Evolutionary conservation across 2,329 filamentous ascomycete genomes (phyloP).

Genomic region (Remersonia thermophila): DNA sequence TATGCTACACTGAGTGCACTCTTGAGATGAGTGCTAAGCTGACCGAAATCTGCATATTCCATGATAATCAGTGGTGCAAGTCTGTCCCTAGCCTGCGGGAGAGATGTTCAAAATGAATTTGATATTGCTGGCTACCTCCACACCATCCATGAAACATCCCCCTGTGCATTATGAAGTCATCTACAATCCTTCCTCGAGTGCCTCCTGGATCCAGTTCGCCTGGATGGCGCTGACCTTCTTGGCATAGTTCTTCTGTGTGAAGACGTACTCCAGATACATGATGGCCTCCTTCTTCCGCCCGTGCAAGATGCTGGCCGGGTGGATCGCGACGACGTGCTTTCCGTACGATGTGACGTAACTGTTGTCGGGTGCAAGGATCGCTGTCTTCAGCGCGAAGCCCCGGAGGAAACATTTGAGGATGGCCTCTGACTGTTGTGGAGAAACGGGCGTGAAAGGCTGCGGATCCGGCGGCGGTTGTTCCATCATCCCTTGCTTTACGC

Average conservation of each 20-base stretch:
- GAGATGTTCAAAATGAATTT: too few species aligned
- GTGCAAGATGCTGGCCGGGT: constrained; percentile 50
- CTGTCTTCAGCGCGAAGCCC: constrained; percentile 49
- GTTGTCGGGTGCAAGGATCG: constrained; percentile 45
- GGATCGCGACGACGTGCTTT: constrained; percentile 48
- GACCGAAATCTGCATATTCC: too few species aligned
- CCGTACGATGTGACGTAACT: constrained; percentile 49
- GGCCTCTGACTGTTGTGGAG: constrained; percentile 40
- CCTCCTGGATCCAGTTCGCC: constrained; percentile 45
- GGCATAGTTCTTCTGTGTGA: constrained; percentile 53
- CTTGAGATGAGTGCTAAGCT: too few species aligned
- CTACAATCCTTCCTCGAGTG: constrained; percentile 21
- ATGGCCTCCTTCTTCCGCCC: constrained; percentile 53
- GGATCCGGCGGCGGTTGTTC: constrained; percentile 36
- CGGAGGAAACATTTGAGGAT: constrained; percentile 50
- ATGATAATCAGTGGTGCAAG: too few species aligned
- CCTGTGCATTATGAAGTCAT: too few species aligned
- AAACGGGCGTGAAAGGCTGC: constrained; percentile 41
- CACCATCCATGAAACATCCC: too few species aligned
- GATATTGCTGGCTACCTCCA: too few species aligned
- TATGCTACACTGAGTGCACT: too few species aligned
- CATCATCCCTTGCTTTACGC: constrained; percentile 39
- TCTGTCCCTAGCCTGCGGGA: too few species aligned
- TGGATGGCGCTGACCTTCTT: constrained; percentile 53
- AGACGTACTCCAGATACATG: constrained; percentile 57